Conservation (phyloP, 257 asterid genomes). For the Solanum arcanum region DNA sequence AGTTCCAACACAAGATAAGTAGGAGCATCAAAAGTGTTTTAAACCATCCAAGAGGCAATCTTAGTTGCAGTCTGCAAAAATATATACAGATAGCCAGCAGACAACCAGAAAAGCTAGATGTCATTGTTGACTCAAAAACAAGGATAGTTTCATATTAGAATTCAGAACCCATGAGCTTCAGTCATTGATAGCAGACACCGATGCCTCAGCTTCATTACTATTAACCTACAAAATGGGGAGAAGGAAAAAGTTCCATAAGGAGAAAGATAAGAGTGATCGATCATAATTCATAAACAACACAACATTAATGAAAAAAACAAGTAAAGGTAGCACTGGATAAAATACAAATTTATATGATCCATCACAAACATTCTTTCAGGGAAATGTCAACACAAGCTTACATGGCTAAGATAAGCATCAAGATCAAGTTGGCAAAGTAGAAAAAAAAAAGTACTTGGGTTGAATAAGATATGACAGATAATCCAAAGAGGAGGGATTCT, state of each 20-base stretch:
- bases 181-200: background rate
- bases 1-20: background rate
- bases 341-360: background rate
- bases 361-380: background rate
- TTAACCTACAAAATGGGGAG: background rate
- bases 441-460: background rate
- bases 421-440: background rate
- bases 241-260: background rate
- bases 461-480: background rate
- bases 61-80: background rate
- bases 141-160: background rate
- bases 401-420: background rate
- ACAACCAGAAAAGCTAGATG: background rate
- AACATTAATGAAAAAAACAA: background rate
- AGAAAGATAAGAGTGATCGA: background rate
- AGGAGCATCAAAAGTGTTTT: background rate
- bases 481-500: background rate
- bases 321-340: background rate
- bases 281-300: background rate
- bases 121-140: background rate
- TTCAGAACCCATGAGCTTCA: background rate
- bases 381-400: background rate
- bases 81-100: background rate
- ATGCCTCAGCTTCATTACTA: background rate
- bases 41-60: background rate